These are phyloP conservation scores for Populus davidiana DNA, from an alignment of 345 rosid species.

Conservation along the genomic window DNA sequence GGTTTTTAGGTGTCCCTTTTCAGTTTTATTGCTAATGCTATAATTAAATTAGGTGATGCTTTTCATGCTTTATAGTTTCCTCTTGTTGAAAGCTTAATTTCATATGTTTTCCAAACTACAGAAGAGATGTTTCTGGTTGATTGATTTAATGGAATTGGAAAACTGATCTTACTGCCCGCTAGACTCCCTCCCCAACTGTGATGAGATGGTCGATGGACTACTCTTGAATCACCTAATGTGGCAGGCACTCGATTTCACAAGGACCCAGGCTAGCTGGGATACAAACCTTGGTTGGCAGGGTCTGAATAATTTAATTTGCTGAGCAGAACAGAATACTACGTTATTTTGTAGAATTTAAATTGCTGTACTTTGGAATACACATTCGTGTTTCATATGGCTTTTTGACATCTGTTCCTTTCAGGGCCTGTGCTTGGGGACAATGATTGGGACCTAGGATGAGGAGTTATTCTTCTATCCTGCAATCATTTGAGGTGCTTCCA, in stretches of 20 bases:
- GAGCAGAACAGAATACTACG: not conserved
- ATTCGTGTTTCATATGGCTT: not conserved
- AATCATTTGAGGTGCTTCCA: slow-evolving; percentile 14
- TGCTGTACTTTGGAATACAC: not conserved
- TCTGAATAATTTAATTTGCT: not conserved
- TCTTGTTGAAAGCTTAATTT: not conserved
- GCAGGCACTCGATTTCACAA: not conserved
- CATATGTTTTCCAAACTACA: not conserved
- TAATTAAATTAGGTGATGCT: not conserved
- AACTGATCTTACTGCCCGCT: not conserved
- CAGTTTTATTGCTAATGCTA: not conserved
- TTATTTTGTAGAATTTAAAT: not conserved
- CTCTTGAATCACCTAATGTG: not conserved
- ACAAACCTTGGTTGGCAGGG: not conserved
- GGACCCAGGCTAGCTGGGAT: not conserved
- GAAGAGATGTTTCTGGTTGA: not conserved
- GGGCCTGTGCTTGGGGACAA: slow-evolving; percentile 67
- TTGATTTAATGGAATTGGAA: not conserved
- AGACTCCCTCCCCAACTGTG: not conserved
- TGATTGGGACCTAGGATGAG: slow-evolving; percentile 22
- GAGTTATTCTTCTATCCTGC: slow-evolving; percentile 6
- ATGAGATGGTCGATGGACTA: not conserved
- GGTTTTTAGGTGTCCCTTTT: not conserved
- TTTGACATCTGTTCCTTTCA: slow-evolving; percentile 6
- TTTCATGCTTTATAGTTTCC: not conserved